These are phyloP conservation scores for Xylariaceae sp. DNA, from an alignment of 2,329 filamentous ascomycete genomes.

Conservation along the genomic window DNA sequence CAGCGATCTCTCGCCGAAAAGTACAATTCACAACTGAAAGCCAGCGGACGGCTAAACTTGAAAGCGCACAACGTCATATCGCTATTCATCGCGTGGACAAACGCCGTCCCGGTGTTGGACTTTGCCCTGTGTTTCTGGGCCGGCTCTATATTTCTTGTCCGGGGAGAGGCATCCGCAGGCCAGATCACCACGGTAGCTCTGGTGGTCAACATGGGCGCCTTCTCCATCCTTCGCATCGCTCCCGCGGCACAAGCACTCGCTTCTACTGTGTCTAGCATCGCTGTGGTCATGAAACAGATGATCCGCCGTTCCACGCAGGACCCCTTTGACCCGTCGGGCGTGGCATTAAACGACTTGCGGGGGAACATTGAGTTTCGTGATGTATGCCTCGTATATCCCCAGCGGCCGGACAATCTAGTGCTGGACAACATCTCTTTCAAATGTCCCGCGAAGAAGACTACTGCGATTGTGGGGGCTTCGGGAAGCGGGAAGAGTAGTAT, in stretches of 20 bases:
- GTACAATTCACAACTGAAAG: not conserved
- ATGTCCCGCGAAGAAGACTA: conserved; percentile 55
- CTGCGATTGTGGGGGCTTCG: conserved; percentile 67
- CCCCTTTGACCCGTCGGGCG: not conserved
- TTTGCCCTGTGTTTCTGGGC: conserved; percentile 17
- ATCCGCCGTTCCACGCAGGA: conserved; percentile 1
- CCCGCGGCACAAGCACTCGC: conserved; percentile 45
- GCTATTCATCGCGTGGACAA: conserved; percentile 8
- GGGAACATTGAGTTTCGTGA: conserved; percentile 41
- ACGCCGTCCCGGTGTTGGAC: not conserved
- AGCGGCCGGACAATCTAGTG: conserved; percentile 53
- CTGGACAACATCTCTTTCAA: conserved; percentile 50
- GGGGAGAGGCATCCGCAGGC: not conserved
- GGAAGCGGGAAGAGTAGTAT: conserved; percentile 72
- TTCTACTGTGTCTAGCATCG: conserved; percentile 40
- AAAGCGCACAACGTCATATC: not conserved
- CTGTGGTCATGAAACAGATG: not conserved
- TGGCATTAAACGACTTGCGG: conserved; percentile 47
- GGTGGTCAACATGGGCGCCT: conserved; percentile 53
- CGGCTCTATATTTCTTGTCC: conserved; percentile 9
- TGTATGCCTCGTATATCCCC: conserved; percentile 47
- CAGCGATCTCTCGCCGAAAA: conserved; percentile 8
- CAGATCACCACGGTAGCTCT: conserved; percentile 59
- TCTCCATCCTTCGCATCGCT: conserved; percentile 8
- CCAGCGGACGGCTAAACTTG: not conserved